Conservation (phyloP, 139 green algal species). For the Coelastrella sp. region DNA sequence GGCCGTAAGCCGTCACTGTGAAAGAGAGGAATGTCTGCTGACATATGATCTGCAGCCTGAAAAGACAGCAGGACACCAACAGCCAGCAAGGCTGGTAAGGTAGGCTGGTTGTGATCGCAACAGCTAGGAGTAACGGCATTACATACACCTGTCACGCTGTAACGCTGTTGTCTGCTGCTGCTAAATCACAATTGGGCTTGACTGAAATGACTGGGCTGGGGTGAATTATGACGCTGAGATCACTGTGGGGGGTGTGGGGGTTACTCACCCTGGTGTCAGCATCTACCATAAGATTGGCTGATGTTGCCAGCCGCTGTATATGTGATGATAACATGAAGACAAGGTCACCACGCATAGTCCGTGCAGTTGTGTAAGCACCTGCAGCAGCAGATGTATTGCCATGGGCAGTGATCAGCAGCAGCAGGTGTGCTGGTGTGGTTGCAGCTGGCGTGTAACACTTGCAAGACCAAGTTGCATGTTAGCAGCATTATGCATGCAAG, state of each 20-base stretch:
- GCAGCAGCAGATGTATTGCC: not conserved
- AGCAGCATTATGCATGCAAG: not conserved
- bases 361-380: constrained; percentile 77
- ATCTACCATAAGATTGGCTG: constrained; percentile 62
- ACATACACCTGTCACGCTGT: too few relatives aligned
- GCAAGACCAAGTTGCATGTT: too few relatives aligned
- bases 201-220: too few relatives aligned
- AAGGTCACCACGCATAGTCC: constrained; percentile 57
- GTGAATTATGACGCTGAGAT: too few relatives aligned
- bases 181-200: too few relatives aligned
- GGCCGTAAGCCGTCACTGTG: constrained; percentile 43
- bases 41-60: constrained; percentile 35
- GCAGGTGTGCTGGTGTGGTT: not conserved
- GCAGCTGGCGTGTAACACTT: too few relatives aligned
- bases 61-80: too few relatives aligned
- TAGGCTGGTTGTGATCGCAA: too few relatives aligned
- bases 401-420: not conserved
- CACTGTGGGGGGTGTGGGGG: not conserved
- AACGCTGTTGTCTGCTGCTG: too few relatives aligned
- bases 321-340: constrained; percentile 74
- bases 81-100: too few relatives aligned
- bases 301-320: constrained; percentile 66
- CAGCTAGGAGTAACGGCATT: too few relatives aligned
- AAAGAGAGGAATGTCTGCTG: constrained; percentile 32
- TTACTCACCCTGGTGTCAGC: constrained; percentile 36